Conservation (phyloP, 2,329 filamentous ascomycete genomes). For the Hypoxylon rubiginosum region DNA sequence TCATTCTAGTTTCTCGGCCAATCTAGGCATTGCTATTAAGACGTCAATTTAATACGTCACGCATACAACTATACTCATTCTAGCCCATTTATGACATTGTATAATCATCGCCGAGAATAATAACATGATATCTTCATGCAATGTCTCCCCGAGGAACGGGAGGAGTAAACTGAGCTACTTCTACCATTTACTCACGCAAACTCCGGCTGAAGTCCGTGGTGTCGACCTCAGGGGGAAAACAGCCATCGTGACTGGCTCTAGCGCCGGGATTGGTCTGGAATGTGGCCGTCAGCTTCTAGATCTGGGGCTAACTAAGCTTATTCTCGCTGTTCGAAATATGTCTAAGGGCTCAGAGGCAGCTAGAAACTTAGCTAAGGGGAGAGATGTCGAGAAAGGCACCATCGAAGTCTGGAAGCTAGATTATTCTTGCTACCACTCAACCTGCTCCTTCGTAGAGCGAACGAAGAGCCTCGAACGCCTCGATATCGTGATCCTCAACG, state of each 20-base stretch:
- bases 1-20: background rate
- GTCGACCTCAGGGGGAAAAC: constrained; percentile 6
- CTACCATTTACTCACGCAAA: background rate
- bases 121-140: background rate
- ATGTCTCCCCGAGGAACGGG: background rate
- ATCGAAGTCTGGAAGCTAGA: constrained; percentile 60
- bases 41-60: no score
- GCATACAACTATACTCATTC: no score
- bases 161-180: background rate
- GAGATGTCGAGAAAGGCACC: background rate
- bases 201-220: background rate
- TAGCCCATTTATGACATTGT: no score
- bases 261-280: constrained; percentile 53
- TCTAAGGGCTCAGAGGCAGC: constrained; percentile 45
- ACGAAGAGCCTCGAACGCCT: constrained; percentile 52
- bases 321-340: constrained; percentile 52
- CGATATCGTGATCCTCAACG: constrained; percentile 57
- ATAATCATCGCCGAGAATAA: no score
- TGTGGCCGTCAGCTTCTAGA: constrained; percentile 49
- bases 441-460: constrained; percentile 54
- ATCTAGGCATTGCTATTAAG: background rate
- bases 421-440: constrained; percentile 55
- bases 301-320: constrained; percentile 50
- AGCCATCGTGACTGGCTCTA: constrained; percentile 24
- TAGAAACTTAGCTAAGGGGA: background rate